Conservation (phyloP, 495 filamentous ascomycete species). For the Annulohypoxylon nitens region DNA sequence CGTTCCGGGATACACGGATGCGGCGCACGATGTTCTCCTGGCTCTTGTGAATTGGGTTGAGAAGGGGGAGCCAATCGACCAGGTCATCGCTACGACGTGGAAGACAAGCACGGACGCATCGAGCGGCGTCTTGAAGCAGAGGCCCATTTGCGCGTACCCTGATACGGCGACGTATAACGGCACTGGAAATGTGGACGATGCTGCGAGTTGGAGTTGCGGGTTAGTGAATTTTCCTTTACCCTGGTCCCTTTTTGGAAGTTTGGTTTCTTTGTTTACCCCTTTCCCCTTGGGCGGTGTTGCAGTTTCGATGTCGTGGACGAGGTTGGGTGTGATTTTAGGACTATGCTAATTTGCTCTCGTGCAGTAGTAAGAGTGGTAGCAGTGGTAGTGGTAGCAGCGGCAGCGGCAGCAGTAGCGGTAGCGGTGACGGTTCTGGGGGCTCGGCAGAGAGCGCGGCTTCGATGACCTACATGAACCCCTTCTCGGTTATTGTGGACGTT, state of each 20-base stretch:
- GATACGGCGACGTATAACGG: conserved; percentile 48
- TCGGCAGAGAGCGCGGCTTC: conserved; percentile 20
- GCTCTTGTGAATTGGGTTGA: conserved; percentile 66
- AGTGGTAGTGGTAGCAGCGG: not conserved
- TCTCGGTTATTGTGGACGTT: conserved; percentile 31
- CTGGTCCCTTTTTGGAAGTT: not conserved
- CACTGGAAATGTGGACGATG: conserved; percentile 37
- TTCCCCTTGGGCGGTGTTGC: not conserved
- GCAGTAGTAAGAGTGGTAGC: not conserved
- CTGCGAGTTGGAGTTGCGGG: conserved; percentile 50
- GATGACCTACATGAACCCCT: conserved; percentile 37
- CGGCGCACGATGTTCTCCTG: conserved; percentile 59
- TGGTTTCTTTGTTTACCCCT: not conserved
- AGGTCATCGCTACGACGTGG: conserved; percentile 58
- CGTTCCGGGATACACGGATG: conserved; percentile 60
- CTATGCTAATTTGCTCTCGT: conserved; percentile 11
- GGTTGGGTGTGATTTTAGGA: not conserved
- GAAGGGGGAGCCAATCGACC: conserved; percentile 49
- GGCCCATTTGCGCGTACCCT: conserved; percentile 59
- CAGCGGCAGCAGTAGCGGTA: not conserved
- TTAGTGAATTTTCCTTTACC: conserved; percentile 28
- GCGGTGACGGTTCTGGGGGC: not conserved
- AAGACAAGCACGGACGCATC: conserved; percentile 45
- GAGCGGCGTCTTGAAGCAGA: conserved; percentile 52
- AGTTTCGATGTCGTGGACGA: not conserved